Percentiles rank a stretch among this genome's conserved stretches.
phyloP scores from a whole-genome alignment of 345 rosid genomes.

The Sapria himalayana region DNA sequence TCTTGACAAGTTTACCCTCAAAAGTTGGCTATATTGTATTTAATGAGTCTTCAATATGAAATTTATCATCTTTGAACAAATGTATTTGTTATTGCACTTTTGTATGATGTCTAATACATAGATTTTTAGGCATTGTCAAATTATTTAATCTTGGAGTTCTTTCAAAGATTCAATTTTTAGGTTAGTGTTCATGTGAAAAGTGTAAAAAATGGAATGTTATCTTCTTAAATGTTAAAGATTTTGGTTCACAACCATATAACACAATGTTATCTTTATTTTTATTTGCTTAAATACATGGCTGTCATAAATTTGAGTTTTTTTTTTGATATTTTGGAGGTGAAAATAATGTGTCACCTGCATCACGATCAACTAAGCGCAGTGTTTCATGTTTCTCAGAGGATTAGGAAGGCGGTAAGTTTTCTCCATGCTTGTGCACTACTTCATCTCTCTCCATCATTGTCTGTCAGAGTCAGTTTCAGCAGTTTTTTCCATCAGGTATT shows the following conservation, averaged over 20 bases:
- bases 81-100: no score
- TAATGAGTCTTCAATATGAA: no score
- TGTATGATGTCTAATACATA: no score
- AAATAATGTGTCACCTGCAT: slow-evolving; percentile 73
- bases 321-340: slow-evolving; percentile 30
- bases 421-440: no score
- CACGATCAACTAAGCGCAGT: slow-evolving; percentile 83
- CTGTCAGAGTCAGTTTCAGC: background rate
- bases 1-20: no score
- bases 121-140: no score
- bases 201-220: no score
- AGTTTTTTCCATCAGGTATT: slow-evolving; percentile 23
- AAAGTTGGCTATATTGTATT: no score
- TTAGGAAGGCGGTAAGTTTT: slow-evolving; percentile 62
- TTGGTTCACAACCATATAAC: background rate
- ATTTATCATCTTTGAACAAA: no score
- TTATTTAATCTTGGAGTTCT: background rate
- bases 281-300: background rate
- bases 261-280: background rate
- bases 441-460: background rate
- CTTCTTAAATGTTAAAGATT: no score
- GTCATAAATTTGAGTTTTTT: background rate
- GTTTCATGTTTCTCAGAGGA: slow-evolving; percentile 67
- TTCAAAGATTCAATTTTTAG: background rate
- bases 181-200: background rate